Evolutionary conservation across 805 yeast species (phyloP), one percentile per base, ranked within the genome.

Genomic region (Candida anglica): DNA sequence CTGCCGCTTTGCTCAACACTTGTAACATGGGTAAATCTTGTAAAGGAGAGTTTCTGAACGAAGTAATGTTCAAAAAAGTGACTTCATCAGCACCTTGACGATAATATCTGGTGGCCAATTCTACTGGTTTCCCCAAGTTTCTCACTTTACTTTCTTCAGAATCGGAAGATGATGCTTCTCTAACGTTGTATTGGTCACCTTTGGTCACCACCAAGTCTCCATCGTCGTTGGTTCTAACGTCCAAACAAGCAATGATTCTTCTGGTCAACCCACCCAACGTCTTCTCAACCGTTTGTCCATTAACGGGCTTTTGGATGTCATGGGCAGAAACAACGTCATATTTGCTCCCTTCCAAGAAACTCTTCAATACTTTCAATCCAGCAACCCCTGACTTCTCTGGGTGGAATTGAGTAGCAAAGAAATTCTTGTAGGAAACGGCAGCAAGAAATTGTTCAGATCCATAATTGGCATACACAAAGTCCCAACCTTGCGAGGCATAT

Each of bases 201-300:
- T 93, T 93, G 0, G 99, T 93, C 18, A 93, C 99, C 1, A 93
- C 98, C 46, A 93, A 71, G 55, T 93, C 98, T 20, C 98, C 99
- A 24, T 68, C 69, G 52, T 93, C 98, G 54, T 93, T 93, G 5
- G 95, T 71, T 49, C 99, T 78, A n/a, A 93, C 98, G 54, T 93
- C 99, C 28, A 93, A 62, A 58, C 99, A 93, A 0, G 98, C 98
- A 61, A 93, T 88, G 15, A 94, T 77, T 60, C 99, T 79, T 56
- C 91, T 75, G 1, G 97, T 81, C 19, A 93, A 69, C 0, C 97
- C 97, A 43, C 74, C 68, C 3, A 70, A 51, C 1, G 66, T 58
- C 15, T 36, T 36, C 32, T 53, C 58, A 34, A 68, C 63, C 9
- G 49, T 44, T 43, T 31, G 27, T 37, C 28, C 24, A 20, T n/a